Evolutionary conservation across 179 eudicot genomes (phyloP).

Genomic region (Silene noctiflora): DNA sequence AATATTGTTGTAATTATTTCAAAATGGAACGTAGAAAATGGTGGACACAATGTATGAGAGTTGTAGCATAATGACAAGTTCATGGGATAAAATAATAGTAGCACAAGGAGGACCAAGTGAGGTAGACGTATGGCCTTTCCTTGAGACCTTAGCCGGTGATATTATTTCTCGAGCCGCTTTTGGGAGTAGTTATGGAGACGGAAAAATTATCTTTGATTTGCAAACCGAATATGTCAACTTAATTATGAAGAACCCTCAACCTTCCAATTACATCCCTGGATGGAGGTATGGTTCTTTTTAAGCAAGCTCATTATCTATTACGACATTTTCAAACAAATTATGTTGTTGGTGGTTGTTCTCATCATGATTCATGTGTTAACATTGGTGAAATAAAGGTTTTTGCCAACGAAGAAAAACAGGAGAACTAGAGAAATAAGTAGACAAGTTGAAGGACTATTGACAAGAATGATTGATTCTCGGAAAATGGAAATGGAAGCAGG

Average conservation of each 20-base stretch:
- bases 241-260: slow-evolving; percentile 14
- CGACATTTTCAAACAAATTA: no score
- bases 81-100: slow-evolving; percentile 7
- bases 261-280: slow-evolving; percentile 21
- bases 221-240: slow-evolving; percentile 19
- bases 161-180: slow-evolving; percentile 25
- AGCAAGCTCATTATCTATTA: no score
- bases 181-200: slow-evolving; percentile 21
- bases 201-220: slow-evolving; percentile 4
- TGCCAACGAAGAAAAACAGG: slow-evolving; percentile 27
- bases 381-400: slow-evolving; percentile 13
- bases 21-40: slow-evolving; percentile 15
- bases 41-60: slow-evolving; percentile 14
- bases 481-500: slow-evolving; percentile 24
- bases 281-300: slow-evolving; percentile 4
- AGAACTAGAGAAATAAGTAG: slow-evolving; percentile 17
- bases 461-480: slow-evolving; percentile 21
- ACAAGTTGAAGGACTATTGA: slow-evolving; percentile 11
- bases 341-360: no score
- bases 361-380: neutral
- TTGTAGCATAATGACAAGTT: slow-evolving; percentile 15
- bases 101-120: neutral
- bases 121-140: slow-evolving; percentile 23
- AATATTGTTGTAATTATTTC: neutral
- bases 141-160: slow-evolving; percentile 18